Evolutionary conservation across 352 stramenopile species (phyloP), one percentile per base, ranked within the genome.

Genomic region (Globisporangium radiosum): DNA sequence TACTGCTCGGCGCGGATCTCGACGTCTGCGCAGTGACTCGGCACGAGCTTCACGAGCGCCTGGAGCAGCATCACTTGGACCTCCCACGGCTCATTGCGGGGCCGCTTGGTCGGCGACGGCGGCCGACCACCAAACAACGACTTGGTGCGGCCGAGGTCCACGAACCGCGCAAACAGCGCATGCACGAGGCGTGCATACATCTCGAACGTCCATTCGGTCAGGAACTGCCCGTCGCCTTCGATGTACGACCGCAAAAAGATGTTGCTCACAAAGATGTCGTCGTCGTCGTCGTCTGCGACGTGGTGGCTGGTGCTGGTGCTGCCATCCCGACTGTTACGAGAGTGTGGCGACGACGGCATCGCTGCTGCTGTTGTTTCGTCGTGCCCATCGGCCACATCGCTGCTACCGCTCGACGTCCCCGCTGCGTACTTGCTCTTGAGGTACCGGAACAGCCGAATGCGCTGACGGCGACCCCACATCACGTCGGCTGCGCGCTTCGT

Each of bases 201-300:
- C 19, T 82, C 75, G 4, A 72, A 61, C 36, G 73, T 88, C 85
- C 83, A 94, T 19, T 81, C 63, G 47, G 78, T 90, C 42, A 92
- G 66, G 53, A 94, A 92, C 37, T 87, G 67, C 0, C 85, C 85
- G 54, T 92, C 75, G 19, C 78, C 81, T 68, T 92, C 79, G 51
- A 94, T 83, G 60, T 90, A 94, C 14, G 83, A 90, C 13, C 71
- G 71, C 25, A 94, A 39, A 56, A 93, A 94, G 54, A 94, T 89
- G 48, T 91, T 86, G 9, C 81, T 78, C 5, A 93, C 78, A 39
- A 87, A 90, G 14, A 93, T 66, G 59, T 94, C 79, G 43, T 54
- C 49, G 51, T 56, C 51, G 38, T 56, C 51, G 36, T 9, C 14
- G 6, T 13, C 38, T 6, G 7, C 51, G 14, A 14, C 37, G 40